phyloP scores from a whole-genome alignment of 495 filamentous ascomycete genomes.

The Xylaria longipes region DNA sequence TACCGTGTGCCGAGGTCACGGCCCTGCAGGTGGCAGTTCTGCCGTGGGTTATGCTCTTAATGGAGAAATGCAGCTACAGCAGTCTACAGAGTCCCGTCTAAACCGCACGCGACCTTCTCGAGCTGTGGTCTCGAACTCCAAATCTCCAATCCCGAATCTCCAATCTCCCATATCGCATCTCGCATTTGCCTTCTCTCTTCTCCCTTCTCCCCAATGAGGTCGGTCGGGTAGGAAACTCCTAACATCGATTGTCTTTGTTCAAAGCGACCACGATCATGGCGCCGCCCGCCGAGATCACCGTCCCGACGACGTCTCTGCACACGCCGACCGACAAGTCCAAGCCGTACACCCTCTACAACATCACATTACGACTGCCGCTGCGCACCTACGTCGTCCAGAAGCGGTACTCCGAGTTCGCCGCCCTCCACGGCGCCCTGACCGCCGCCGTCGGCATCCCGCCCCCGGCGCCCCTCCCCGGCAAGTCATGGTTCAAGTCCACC shows the following conservation, averaged over 20 bases:
- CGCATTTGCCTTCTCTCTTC: no score
- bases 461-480: conserved; percentile 73
- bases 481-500: conserved; percentile 87
- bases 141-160: no score
- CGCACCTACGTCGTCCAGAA: conserved; percentile 87
- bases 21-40: no score
- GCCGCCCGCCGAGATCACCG: conserved; percentile 78
- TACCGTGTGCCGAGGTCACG: background rate
- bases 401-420: conserved; percentile 90
- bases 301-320: conserved; percentile 74
- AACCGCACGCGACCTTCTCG: background rate
- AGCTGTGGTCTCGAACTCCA: no score
- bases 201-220: no score
- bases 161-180: no score
- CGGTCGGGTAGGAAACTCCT: background rate
- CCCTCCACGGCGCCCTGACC: conserved; percentile 74
- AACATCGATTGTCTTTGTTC: background rate
- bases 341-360: conserved; percentile 90
- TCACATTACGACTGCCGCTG: conserved; percentile 84
- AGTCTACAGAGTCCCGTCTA: no score
- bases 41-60: background rate
- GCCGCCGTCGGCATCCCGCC: conserved; percentile 63
- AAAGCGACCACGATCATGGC: conserved; percentile 60
- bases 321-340: conserved; percentile 60
- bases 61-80: no score